Percentiles rank a stretch among this genome's conserved stretches.
phyloP scores from a whole-genome alignment of 139 green algal genomes.

The Zygnema cylindricum region DNA sequence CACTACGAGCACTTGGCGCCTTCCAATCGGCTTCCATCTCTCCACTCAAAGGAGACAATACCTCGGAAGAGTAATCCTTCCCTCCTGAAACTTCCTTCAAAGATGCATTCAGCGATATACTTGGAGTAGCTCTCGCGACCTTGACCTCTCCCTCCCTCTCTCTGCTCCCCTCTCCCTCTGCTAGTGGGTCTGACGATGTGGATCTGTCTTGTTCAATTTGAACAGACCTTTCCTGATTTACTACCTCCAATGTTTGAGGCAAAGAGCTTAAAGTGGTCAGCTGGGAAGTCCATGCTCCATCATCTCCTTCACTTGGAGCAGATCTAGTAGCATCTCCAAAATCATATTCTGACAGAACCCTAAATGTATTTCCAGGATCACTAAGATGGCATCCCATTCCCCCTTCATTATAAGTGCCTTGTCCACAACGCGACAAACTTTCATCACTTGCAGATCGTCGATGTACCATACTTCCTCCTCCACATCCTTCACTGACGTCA shows the following conservation, averaged over 20 bases:
- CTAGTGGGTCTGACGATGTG: background rate
- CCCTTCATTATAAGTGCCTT: background rate
- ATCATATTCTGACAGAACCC: background rate
- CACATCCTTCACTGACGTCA: background rate
- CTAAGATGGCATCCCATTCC: background rate
- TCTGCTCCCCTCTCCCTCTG: background rate
- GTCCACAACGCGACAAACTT: background rate
- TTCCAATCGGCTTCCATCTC: background rate
- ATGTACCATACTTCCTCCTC: background rate
- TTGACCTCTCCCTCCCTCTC: no score
- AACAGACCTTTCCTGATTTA: background rate
- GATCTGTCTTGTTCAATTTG: background rate
- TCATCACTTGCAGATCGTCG: background rate
- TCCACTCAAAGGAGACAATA: background rate
- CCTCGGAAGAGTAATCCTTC: background rate
- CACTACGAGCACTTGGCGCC: background rate
- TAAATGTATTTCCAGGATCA: background rate
- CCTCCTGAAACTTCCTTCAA: background rate
- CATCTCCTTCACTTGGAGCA: background rate
- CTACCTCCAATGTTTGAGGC: background rate
- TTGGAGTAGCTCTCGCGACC: background rate
- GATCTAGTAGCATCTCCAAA: background rate
- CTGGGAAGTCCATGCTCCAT: background rate
- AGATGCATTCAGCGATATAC: background rate
- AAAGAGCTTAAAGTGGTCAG: background rate